Evolutionary conservation across 1,284 basidiomycete genomes (phyloP), one percentile per base, ranked within the genome.

Genomic region (Austroboletus niveus): DNA sequence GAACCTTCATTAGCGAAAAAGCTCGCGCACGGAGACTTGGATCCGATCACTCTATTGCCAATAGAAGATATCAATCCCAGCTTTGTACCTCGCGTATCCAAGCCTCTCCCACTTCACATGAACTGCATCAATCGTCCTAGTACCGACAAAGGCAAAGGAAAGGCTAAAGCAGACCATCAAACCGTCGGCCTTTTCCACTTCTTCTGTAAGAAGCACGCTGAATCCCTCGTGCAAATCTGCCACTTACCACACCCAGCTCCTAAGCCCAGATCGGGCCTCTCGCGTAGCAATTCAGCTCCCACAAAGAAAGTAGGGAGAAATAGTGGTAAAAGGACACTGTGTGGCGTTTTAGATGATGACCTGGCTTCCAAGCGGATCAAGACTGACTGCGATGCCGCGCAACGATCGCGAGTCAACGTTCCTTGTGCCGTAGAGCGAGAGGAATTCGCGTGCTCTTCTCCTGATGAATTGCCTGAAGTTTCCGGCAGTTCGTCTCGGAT

Each of bases 1-100:
- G 82, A 82, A 41, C 71, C 80, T 47, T 64, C 68, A 32, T 56
- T 87, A 31, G 87, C 87, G 39, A 79, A 77, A 63, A 76, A 77
- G 39, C 75, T 98, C 38, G 92, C 93, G 0, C 57, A 70, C 27
- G 95, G 95, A 2, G 82, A 91, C 54, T 66, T 84, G 31, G 88
- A 94, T 69, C 95, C 95, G 4, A 81, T 88, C 47, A 85, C 85
- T 9, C 75, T 81, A 29, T 63, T 78, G 42, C 81, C 84, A 2
- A 92, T 97, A 75, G 71, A 78, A 36, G 93, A 96, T 64, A 88
- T 89, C 63, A 89, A 91, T 69, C 87, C 90, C 10, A 68, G 71
- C 9, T 94, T 79, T 63, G 66, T 72, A 36, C 87, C 87, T 46
- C 76, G 75, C 68, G 61, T 58, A 58, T 58, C 73, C 60, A 68